These are phyloP conservation scores for Suillus clintonianus DNA, from an alignment of 768 basidiomycete genomes.

Conservation along the genomic window DNA sequence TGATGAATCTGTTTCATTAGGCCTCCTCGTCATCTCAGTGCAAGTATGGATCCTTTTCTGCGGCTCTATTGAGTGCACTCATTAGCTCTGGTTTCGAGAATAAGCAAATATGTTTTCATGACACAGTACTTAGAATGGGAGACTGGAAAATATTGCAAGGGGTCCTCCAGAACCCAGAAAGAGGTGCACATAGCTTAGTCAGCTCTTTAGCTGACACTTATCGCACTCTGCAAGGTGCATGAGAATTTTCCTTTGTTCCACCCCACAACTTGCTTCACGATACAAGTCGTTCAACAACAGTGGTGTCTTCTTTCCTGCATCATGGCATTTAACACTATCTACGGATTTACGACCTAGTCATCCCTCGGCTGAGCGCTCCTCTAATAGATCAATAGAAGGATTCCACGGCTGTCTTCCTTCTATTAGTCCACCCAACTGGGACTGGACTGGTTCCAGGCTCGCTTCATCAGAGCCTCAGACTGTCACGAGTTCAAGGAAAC, in stretches of 20 bases:
- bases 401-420: neutral
- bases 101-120: neutral
- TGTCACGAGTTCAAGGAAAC: neutral
- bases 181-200: no score
- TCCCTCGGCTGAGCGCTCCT: neutral
- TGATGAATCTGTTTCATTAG: neutral
- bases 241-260: neutral
- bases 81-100: neutral
- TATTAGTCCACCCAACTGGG: neutral
- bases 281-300: neutral
- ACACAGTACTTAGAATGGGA: no score
- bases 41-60: neutral
- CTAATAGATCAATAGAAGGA: neutral
- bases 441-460: neutral
- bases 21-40: no score
- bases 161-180: no score
- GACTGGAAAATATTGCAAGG: no score
- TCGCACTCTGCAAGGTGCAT: neutral
- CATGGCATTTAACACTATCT: neutral
- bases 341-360: no score
- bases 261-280: neutral
- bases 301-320: neutral
- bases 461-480: neutral
- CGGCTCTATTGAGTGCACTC: neutral
- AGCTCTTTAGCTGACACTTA: neutral